A percentile compares a stretch with the other conserved stretches of the same genome.
Conservation (phyloP, 2,329 filamentous ascomycete genomes). For the Mariannaea sp. region DNA sequence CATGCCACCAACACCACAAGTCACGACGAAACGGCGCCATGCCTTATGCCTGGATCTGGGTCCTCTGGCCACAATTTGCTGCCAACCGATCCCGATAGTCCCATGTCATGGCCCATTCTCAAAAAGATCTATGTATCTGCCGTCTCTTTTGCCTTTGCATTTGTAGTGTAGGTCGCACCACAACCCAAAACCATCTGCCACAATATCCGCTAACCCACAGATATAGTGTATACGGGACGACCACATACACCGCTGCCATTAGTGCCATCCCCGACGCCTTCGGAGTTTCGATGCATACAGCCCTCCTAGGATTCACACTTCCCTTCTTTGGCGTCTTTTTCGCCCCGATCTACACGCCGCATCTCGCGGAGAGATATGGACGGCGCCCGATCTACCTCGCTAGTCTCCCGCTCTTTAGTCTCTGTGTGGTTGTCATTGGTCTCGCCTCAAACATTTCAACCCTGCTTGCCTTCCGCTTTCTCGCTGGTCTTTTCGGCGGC, state of each 20-base stretch:
- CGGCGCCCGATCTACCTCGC: conserved; percentile 10
- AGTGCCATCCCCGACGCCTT: conserved; percentile 7
- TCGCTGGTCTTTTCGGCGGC: conserved; percentile 11
- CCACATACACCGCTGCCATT: conserved; percentile 11
- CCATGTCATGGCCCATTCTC: conserved; percentile 8
- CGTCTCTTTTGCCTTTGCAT: conserved; percentile 7
- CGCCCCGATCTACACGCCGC: conserved; percentile 14
- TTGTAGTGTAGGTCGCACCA: conserved; percentile 4
- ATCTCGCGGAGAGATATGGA: conserved; percentile 13
- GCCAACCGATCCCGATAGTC: conserved; percentile 10
- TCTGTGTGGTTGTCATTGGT: conserved; percentile 18
- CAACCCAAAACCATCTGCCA: too few species aligned
- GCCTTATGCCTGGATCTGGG: not conserved
- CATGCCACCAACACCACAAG: not conserved
- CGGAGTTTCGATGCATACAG: conserved; percentile 7
- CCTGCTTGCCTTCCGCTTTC: conserved; percentile 12
- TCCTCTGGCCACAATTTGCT: not conserved
- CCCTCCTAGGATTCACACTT: conserved; percentile 15
- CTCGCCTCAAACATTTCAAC: conserved; percentile 13
- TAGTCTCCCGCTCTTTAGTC: conserved; percentile 9
- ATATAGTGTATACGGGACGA: conserved; percentile 14
- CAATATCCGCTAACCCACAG: not conserved
- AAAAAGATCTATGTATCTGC: conserved; percentile 12
- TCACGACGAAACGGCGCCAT: not conserved
- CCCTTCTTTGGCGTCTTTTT: conserved; percentile 12